Base-by-base conservation (phyloP, 345 rosid genomes). In the Eucalyptus erythrocorys region DNA sequence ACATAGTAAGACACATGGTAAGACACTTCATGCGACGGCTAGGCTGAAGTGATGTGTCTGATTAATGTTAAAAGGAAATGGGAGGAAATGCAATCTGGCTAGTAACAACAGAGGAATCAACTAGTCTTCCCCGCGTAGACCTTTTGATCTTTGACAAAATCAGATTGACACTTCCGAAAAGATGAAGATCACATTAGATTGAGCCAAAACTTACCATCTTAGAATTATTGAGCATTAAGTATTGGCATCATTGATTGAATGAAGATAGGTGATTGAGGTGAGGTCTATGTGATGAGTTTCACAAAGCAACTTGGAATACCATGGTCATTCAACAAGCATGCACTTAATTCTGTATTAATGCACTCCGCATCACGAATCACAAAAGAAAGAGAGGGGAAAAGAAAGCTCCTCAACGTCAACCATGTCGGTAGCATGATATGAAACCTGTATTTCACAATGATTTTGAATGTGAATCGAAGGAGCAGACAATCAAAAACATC, bases 111-210 rank as follows among this genome's bases (percentile, higher is more conserved):
- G 0, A 12, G 32, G 68, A 59, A 12, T 27, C 0, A 59, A 13
- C 68, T 59, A 3, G 32, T 27, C 68, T 61, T 30, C 4, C 53
- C 8, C 16, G 0, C 51, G 0, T 0, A 1, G 19, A 49, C 53
- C 53, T 49, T 16, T 16, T 61, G 34, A 30, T 27, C 34, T 30
- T 61, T 30, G 32, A 6, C 68, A 61, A 1, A 27, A 27, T 61
- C 68, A 6, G 0, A 10, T 57, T 5, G 4, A 10, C 64, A 4
- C 13, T 57, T 26, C 13, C 6, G 0, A 8, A 24, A 57, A 57
- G 7, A 57, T 51, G 30, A 55, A 22, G 30, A 26, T 57, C 30
- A 24, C 12, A 24, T 57, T 57, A 26, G 13, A 57, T 5, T 15
- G 19, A 49, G 51, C 4, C n/a, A 0, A 6, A 49, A 49, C 19